Conservation (phyloP, 1,284 basidiomycete species). For the Cryptococcus wingfieldii region DNA sequence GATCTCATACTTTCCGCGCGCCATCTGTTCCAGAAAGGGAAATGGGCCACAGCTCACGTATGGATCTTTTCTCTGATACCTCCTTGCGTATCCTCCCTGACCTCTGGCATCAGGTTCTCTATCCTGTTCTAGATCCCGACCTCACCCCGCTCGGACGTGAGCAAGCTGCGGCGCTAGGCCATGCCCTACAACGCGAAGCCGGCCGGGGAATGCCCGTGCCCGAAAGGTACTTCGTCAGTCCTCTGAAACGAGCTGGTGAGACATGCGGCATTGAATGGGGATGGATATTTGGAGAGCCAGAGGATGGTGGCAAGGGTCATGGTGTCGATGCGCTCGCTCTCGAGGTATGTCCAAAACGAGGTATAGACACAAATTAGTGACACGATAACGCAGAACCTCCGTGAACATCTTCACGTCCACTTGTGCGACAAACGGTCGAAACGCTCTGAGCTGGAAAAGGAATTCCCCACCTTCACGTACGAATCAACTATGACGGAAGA, state of each 20-base stretch:
- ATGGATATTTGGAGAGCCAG: slow-evolving; percentile 19
- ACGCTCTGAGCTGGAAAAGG: slow-evolving; percentile 9
- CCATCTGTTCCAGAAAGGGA: not conserved
- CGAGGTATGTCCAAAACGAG: slow-evolving; percentile 20
- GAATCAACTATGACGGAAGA: slow-evolving; percentile 18
- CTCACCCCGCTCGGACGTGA: slow-evolving; percentile 22
- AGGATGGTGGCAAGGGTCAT: slow-evolving; percentile 6
- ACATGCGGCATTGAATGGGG: slow-evolving; percentile 34
- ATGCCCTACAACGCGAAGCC: slow-evolving; percentile 19
- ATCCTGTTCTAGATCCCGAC: slow-evolving; percentile 27
- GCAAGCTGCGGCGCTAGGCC: slow-evolving; percentile 22
- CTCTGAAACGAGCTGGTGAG: slow-evolving; percentile 32
- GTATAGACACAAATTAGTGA: not conserved
- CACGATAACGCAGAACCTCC: slow-evolving; percentile 20
- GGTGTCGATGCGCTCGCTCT: slow-evolving; percentile 24
- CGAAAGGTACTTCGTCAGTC: slow-evolving; percentile 26
- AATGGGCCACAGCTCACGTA: slow-evolving; percentile 1
- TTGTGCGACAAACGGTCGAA: slow-evolving; percentile 25
- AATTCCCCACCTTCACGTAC: slow-evolving; percentile 28
- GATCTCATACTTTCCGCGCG: slow-evolving; percentile 1
- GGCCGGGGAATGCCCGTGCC: slow-evolving; percentile 30
- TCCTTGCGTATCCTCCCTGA: not conserved
- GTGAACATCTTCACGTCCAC: slow-evolving; percentile 37
- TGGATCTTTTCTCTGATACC: not conserved
- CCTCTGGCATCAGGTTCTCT: slow-evolving; percentile 13